Base-by-base conservation (phyloP, 164 flowering plant genomes). In the Chloranthus sessilifolius region DNA sequence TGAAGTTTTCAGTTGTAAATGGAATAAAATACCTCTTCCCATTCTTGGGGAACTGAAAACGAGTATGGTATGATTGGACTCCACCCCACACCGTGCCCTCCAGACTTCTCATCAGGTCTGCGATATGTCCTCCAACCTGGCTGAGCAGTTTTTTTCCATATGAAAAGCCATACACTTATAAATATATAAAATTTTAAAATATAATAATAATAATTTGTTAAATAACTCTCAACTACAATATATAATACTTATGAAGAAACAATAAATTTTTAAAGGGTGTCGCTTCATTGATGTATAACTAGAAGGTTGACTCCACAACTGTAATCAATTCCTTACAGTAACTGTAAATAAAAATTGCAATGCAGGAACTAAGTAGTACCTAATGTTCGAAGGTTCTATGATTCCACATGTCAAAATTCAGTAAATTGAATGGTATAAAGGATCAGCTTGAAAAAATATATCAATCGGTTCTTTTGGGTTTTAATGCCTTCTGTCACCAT, bases 51-150 rank as follows among this genome's bases (percentile, higher is more conserved):
- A 16, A 91, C 96, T 5, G 81, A 68, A 43, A 88, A 91, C 2
- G 28, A 12, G 55, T 88, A 91, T 5, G 96, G 96, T 8, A 83
- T 83, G n/a, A 91, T 91, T 16, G 98, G 98, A 72, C 95, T 88
- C 98, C 98, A 91, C 17, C 98, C 95, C 9, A 91, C 98, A 20
- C 96, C 98, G 64, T 91, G 98, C 15, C 98, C 98, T 53, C 98
- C 98, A 11, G 98, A 91, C 58, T 91, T 91, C 30, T 83, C 96
- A 65, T 88, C 98, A 7, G 98, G 96, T 66, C 98, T 76, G 29
- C 80, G 76, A 59, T 91, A 91, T 47, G 94, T 85, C 74, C 95
- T 91, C 98, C 96, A 88, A 76, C 98, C 98, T 91, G 89, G 80
- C 95, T 88, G 92, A 85, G 74, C 81, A 76, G 54, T 52, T 50